These are phyloP conservation scores for Populus hybrid DNA, from an alignment of 441 rosid species.

Conservation along the genomic window DNA sequence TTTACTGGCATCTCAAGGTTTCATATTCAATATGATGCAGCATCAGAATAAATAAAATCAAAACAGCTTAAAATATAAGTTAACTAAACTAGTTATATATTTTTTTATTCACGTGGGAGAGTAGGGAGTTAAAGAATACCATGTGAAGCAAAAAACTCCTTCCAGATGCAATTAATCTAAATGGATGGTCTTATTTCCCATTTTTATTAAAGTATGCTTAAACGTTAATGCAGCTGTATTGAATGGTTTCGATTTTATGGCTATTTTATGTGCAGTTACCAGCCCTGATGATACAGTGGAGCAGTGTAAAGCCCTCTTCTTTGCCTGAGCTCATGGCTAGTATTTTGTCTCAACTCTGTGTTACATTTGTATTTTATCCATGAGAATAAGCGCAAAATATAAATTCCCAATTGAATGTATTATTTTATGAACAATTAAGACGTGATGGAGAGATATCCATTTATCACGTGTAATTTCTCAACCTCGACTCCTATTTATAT, in stretches of 20 bases:
- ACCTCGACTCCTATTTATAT: too few species aligned
- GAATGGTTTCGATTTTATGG: not conserved
- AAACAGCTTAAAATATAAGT: too few species aligned
- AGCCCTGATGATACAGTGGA: conserved; percentile 82
- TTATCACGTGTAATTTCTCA: not conserved
- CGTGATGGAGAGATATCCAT: not conserved
- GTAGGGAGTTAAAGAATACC: not conserved
- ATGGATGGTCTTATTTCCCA: not conserved
- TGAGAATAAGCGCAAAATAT: conserved; percentile 5
- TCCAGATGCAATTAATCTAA: not conserved
- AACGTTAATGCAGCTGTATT: not conserved
- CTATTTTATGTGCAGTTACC: conserved; percentile 54
- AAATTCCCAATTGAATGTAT: not conserved
- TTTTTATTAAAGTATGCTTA: not conserved
- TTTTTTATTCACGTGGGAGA: not conserved
- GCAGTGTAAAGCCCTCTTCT: conserved; percentile 69
- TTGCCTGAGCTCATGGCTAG: conserved; percentile 23
- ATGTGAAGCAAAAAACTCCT: not conserved
- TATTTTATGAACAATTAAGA: not conserved
- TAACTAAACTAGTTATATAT: not conserved
- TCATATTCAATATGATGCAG: not conserved
- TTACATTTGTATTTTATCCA: conserved; percentile 1
- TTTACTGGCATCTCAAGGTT: not conserved
- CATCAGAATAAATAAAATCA: not conserved
- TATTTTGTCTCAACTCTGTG: not conserved